Evolutionary conservation across 768 basidiomycete genomes (phyloP), one percentile per base, ranked within the genome.

Genomic region (Auricularia cornea): DNA sequence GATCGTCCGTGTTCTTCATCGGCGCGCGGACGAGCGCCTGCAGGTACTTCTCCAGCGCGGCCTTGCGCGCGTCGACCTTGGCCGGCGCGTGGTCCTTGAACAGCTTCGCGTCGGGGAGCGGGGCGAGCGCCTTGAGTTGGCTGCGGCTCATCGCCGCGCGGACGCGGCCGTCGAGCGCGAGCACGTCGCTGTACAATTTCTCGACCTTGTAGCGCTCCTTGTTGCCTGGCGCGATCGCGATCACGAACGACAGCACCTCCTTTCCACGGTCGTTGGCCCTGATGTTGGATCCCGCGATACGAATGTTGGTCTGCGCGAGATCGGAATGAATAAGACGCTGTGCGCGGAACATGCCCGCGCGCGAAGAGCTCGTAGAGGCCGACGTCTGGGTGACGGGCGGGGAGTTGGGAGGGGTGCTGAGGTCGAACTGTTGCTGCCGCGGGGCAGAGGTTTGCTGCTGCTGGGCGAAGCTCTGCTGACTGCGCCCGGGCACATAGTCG

Each of bases 11-110:
- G 75, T 88, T 90, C 74, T 90, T 92, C 66, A 94, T 79, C 0
- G 91, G 90, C 35, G 94, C 82, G 51, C 85, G 78, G 61, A 98
- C 84, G 60, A 98, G 76, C 10, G 86, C 87, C 71, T 92, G 90
- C 3, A 99, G 77, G 73, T 98, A 99, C 48, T 82, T 78, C 74
- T 98, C 93, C 23, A 99, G 68, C 5, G 74, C 74, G 4, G 71
- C 67, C 81, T 98, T 98, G 67, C 96, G 79, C 75, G 96, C 94
- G 79, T 98, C 97, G 51, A 94, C 92, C 78, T 91, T 95, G 31
- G 92, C 92, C 32, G 96, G 96, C 0, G 95, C 94, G 73, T 96
- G 94, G 76, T 98, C 97, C 74, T 86, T 95, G 91, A 96, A 98
- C 10, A 97, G 78, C 74, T 88, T 90, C 29, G 92, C 91, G 72